Percentiles rank a stretch among this genome's conserved stretches.
These are phyloP conservation scores for Apiospora aurea DNA, from an alignment of 2,329 filamentous ascomycete genomes.

Conservation along the genomic window DNA sequence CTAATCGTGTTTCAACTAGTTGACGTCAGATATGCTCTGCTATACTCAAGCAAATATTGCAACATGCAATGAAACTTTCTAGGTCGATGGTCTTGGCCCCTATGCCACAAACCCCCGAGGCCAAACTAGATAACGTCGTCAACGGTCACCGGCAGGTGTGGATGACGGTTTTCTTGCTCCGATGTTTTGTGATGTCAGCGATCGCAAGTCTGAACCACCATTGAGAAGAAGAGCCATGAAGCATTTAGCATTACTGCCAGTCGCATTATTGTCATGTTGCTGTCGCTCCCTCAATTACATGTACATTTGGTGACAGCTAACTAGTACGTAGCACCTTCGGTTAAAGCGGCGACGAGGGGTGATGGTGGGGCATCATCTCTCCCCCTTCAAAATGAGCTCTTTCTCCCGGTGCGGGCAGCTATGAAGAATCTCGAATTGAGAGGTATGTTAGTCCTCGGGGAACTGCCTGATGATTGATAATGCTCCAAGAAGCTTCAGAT, in stretches of 20 bases:
- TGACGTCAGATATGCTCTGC: conserved; percentile 13
- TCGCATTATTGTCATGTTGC: background rate
- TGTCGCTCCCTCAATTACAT: background rate
- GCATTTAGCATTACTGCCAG: background rate
- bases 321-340: background rate
- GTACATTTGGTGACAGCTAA: background rate
- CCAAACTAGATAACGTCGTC: background rate
- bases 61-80: background rate
- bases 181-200: background rate
- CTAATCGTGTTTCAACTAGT: conserved; percentile 3
- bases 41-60: background rate
- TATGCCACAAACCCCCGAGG: background rate
- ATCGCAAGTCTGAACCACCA: background rate
- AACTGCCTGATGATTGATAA: background rate
- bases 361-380: conserved; percentile 58
- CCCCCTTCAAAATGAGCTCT: conserved; percentile 42
- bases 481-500: conserved; percentile 8
- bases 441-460: background rate
- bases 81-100: background rate
- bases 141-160: background rate
- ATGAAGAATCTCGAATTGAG: conserved; percentile 12
- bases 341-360: conserved; percentile 73
- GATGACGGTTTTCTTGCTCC: background rate
- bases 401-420: conserved; percentile 26
- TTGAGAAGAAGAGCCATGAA: background rate